Conservation (phyloP, 177 flowering plant species). For the Vitis hybrid region DNA sequence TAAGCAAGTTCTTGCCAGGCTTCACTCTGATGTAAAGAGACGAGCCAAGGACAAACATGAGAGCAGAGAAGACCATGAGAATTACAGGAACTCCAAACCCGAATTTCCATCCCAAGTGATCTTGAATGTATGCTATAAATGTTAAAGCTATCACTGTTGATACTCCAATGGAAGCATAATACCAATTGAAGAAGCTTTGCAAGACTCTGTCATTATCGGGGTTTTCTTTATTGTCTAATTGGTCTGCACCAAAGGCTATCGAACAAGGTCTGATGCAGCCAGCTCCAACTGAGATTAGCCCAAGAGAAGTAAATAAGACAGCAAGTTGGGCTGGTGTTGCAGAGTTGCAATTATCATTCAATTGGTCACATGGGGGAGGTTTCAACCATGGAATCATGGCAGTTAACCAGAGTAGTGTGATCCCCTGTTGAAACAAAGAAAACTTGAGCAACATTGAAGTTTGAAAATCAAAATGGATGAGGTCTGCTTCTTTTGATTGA, state of each 20-base stretch:
- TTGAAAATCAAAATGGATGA: too few species aligned
- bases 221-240: constrained; percentile 21
- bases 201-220: constrained; percentile 2
- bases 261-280: constrained; percentile 13
- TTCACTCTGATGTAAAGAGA: constrained; percentile 29
- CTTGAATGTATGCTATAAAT: constrained; percentile 44
- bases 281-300: constrained; percentile 12
- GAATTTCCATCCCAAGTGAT: constrained; percentile 46
- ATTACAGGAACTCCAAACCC: constrained; percentile 43
- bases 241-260: constrained; percentile 46
- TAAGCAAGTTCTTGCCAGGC: constrained; percentile 19
- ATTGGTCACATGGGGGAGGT: constrained; percentile 1
- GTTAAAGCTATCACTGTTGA: constrained; percentile 21
- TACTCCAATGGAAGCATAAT: constrained; percentile 20
- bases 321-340: constrained; percentile 3
- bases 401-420: not conserved
- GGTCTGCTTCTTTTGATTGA: too few species aligned
- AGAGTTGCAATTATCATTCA: not conserved
- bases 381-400: not conserved
- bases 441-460: too few species aligned
- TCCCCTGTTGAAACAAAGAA: too few species aligned
- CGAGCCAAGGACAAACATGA: constrained; percentile 34
- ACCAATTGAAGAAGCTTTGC: constrained; percentile 55
- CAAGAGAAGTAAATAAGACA: constrained; percentile 6
- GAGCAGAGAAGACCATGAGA: constrained; percentile 28